A percentile compares a stretch with the other conserved stretches of the same genome.
Evolutionary conservation across 176 grass and related monocot genomes (phyloP).

Genomic region (Thinopyrum elongatum): DNA sequence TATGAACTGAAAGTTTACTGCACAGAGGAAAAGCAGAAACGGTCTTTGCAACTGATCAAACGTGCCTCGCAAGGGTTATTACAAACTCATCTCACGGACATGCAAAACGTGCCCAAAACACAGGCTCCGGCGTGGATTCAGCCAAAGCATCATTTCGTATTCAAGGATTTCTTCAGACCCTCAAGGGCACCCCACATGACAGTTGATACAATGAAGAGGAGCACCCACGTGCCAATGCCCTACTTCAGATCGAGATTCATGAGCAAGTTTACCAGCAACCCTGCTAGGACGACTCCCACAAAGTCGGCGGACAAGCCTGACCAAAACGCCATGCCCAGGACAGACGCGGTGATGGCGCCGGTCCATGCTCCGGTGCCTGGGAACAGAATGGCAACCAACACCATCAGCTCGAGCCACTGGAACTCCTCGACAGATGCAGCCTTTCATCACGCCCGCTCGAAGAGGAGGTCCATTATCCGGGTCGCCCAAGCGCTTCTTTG

Average conservation of each 20-base stretch:
- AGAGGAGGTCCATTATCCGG: constrained; percentile 65
- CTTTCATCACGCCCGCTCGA: constrained; percentile 65
- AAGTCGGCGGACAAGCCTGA: constrained; percentile 76
- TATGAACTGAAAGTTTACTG: no score
- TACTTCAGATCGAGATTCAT: constrained; percentile 83
- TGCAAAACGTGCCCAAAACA: no score
- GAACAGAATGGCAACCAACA: constrained; percentile 84
- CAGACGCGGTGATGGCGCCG: constrained; percentile 64
- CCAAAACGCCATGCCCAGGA: constrained; percentile 81
- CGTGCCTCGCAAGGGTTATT: no score
- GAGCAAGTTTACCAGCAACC: constrained; percentile 71
- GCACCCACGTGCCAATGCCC: constrained; percentile 43
- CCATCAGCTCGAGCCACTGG: constrained; percentile 84
- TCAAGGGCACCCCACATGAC: constrained; percentile 74
- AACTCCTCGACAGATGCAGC: constrained; percentile 82
- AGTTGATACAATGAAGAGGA: constrained; percentile 70
- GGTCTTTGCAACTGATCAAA: no score
- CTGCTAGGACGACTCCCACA: constrained; percentile 70
- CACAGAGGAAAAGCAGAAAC: no score
- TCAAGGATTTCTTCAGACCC: constrained; percentile 51
- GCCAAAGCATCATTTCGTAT: constrained; percentile 30
- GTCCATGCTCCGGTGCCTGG: constrained; percentile 86
- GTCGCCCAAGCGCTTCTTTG: constrained; percentile 51
- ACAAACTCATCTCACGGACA: no score
- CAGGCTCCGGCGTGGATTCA: background rate